A percentile compares a stretch with the other conserved stretches of the same genome.
These are phyloP conservation scores for Penicillium robsamsonii DNA, from an alignment of 495 filamentous ascomycete species.

Conservation along the genomic window DNA sequence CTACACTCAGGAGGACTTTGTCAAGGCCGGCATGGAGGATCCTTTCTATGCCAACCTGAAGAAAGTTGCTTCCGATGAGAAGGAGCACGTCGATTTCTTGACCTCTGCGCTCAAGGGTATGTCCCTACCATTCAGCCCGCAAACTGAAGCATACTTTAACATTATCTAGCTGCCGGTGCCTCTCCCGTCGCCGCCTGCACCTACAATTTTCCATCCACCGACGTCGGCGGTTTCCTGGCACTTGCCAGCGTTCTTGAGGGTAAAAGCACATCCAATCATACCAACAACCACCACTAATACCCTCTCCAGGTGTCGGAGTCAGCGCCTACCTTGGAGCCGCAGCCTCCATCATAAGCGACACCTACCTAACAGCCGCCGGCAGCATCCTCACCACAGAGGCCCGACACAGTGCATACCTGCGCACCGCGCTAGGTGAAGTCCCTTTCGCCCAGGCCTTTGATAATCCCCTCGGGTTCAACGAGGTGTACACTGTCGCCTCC, in stretches of 20 bases:
- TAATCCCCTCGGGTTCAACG: constrained; percentile 52
- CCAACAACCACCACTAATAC: neutral
- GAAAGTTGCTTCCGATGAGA: constrained; percentile 53
- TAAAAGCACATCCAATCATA: neutral
- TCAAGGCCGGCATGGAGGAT: constrained; percentile 46
- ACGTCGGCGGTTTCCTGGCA: constrained; percentile 46
- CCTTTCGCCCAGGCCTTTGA: constrained; percentile 60
- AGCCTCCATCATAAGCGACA: constrained; percentile 50
- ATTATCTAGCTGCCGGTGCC: constrained; percentile 38
- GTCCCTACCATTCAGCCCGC: neutral
- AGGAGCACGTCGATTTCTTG: constrained; percentile 57
- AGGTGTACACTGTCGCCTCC: constrained; percentile 60
- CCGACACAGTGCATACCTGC: constrained; percentile 59
- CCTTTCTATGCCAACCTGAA: constrained; percentile 54
- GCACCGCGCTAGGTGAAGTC: constrained; percentile 43
- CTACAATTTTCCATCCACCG: constrained; percentile 56
- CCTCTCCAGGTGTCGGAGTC: constrained; percentile 48
- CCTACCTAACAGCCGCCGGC: constrained; percentile 58
- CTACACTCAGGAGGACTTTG: constrained; percentile 52
- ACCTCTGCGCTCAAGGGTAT: constrained; percentile 47
- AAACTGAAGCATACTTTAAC: constrained; percentile 1
- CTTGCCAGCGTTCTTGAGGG: constrained; percentile 54
- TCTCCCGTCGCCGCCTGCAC: constrained; percentile 51
- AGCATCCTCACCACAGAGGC: constrained; percentile 62
- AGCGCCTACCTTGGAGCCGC: constrained; percentile 63